Percentiles rank a stretch among this genome's conserved stretches.
Evolutionary conservation across 1,284 basidiomycete genomes (phyloP).

Genomic region (Porodaedalea pini): DNA sequence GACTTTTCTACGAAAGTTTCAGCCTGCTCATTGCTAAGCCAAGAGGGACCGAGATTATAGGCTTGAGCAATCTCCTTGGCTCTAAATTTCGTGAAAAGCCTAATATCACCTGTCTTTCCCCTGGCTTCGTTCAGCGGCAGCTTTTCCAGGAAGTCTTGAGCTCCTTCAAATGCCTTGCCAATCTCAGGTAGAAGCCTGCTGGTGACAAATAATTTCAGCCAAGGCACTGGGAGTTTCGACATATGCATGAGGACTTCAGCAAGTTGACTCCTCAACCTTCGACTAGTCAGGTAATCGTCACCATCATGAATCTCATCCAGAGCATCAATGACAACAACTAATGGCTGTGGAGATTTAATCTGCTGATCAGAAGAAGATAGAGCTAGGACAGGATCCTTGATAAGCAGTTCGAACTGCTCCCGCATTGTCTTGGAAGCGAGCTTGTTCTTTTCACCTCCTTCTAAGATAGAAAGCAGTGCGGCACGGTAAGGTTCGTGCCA

Average conservation of each 20-base stretch:
- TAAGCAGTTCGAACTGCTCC: constrained; percentile 10
- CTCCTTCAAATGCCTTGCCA: not conserved
- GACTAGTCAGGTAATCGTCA: not conserved
- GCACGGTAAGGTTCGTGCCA: not conserved
- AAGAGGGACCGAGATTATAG: constrained; percentile 26
- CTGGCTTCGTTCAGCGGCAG: constrained; percentile 4
- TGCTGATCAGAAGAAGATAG: not conserved
- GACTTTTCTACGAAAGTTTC: constrained; percentile 25
- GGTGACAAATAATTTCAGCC: constrained; percentile 13
- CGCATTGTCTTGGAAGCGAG: not conserved
- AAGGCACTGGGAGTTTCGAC: not conserved
- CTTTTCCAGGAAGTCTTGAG: not conserved
- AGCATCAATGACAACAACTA: constrained; percentile 17
- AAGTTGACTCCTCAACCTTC: not conserved
- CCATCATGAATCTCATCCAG: constrained; percentile 12
- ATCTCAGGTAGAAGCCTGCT: constrained; percentile 9
- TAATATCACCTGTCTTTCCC: not conserved
- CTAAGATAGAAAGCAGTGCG: not conserved
- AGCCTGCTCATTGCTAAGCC: constrained; percentile 21
- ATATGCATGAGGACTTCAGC: not conserved
- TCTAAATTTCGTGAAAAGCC: not conserved
- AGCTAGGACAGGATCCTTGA: not conserved
- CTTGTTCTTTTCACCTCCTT: constrained; percentile 4
- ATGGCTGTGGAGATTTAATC: not conserved
- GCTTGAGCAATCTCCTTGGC: constrained; percentile 20